Evolutionary conservation across 768 basidiomycete species (phyloP).

Genomic region (Amanita subjunquillea): DNA sequence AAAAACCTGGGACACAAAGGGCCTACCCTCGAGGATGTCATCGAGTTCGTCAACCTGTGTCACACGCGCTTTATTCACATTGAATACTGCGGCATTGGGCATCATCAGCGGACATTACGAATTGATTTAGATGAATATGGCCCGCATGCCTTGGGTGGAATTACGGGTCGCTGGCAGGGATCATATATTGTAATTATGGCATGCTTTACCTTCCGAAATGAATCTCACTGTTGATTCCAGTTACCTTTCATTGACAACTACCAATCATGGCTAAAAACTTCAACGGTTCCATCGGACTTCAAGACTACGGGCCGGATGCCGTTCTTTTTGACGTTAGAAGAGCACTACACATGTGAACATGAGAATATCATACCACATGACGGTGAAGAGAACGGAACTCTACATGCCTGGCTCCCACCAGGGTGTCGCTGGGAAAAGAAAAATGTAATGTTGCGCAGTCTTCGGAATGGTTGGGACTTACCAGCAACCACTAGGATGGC

Average conservation of each 20-base stretch:
- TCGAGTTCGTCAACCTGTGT: slow-evolving; percentile 31
- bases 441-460: slow-evolving; percentile 24
- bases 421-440: slow-evolving; percentile 24
- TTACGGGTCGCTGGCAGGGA: slow-evolving; percentile 41
- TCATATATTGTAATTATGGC: slow-evolving; percentile 30
- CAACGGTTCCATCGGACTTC: slow-evolving; percentile 23
- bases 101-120: not conserved
- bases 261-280: slow-evolving; percentile 22
- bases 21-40: slow-evolving; percentile 36
- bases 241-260: slow-evolving; percentile 28
- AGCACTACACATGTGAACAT: slow-evolving; percentile 31
- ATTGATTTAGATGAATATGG: slow-evolving; percentile 11
- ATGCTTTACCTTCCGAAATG: not conserved
- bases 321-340: slow-evolving; percentile 37
- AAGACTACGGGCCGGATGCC: slow-evolving; percentile 30
- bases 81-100: not conserved
- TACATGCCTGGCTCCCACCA: slow-evolving; percentile 37
- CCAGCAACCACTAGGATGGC: slow-evolving; percentile 29
- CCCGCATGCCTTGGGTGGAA: slow-evolving; percentile 30
- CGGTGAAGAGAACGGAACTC: slow-evolving; percentile 23
- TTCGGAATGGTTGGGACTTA: not conserved
- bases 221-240: slow-evolving; percentile 15
- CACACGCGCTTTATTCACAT: slow-evolving; percentile 28
- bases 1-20: slow-evolving; percentile 20
- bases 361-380: slow-evolving; percentile 22